A percentile compares a stretch with the other conserved stretches of the same genome.
Evolutionary conservation across 1,284 basidiomycete genomes (phyloP).

Genomic region (Malassezia brasiliensis): DNA sequence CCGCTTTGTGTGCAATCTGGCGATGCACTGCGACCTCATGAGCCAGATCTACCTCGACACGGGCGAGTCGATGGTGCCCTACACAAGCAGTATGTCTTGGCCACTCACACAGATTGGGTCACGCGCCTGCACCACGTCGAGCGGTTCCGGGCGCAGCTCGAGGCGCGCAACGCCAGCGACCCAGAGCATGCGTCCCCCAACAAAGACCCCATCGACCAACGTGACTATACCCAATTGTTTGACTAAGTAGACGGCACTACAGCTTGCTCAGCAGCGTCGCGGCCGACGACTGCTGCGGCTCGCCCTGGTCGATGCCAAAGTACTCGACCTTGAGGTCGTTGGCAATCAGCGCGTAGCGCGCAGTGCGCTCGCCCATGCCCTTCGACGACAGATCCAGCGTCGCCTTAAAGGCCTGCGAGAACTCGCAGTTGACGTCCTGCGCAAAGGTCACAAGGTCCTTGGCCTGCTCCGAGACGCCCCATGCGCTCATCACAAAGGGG

Average conservation of each 20-base stretch:
- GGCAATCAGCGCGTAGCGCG: slow-evolving; percentile 62
- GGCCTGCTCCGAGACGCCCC: slow-evolving; percentile 60
- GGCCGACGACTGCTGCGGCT: slow-evolving; percentile 5
- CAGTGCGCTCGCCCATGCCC: slow-evolving; percentile 60
- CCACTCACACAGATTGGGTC: slow-evolving; percentile 25
- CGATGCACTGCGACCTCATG: slow-evolving; percentile 41
- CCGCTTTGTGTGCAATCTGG: slow-evolving; percentile 38
- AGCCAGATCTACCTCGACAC: slow-evolving; percentile 45
- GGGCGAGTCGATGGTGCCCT: slow-evolving; percentile 41
- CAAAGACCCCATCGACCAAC: slow-evolving; percentile 8
- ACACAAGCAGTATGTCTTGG: slow-evolving; percentile 24
- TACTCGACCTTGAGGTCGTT: slow-evolving; percentile 56
- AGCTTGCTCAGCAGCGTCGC: slow-evolving; percentile 11
- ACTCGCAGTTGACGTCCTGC: slow-evolving; percentile 59
- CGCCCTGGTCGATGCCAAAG: slow-evolving; percentile 20
- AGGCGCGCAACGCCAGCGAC: not conserved
- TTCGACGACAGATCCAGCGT: slow-evolving; percentile 55
- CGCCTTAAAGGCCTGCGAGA: slow-evolving; percentile 60
- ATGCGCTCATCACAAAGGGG: slow-evolving; percentile 52
- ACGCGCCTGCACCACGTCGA: slow-evolving; percentile 28
- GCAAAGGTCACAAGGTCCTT: slow-evolving; percentile 65
- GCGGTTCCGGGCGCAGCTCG: slow-evolving; percentile 14
- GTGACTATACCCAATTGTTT: slow-evolving; percentile 28
- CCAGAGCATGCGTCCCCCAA: not conserved
- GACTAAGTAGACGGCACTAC: not conserved